Evolutionary conservation across 768 basidiomycete genomes (phyloP).

Genomic region (Gymnopilus dilepis): DNA sequence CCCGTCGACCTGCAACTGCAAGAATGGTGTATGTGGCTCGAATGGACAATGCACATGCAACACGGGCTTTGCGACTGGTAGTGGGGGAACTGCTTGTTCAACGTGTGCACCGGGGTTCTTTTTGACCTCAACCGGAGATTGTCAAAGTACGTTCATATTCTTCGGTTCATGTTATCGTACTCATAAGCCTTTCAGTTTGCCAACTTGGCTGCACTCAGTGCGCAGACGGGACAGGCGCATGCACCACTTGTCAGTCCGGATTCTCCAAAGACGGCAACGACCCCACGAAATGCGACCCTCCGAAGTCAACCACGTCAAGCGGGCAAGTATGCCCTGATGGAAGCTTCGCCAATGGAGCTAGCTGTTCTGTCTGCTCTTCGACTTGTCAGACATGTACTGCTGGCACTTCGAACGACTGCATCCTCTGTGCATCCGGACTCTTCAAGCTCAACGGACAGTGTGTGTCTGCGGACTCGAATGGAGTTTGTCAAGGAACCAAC

Average conservation of each 20-base stretch:
- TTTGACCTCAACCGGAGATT: slow-evolving; percentile 69
- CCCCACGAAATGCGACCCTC: slow-evolving; percentile 65
- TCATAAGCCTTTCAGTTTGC: slow-evolving; percentile 61
- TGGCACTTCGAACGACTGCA: slow-evolving; percentile 66
- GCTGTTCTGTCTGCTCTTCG: slow-evolving; percentile 64
- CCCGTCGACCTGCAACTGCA: slow-evolving; percentile 74
- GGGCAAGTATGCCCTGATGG: slow-evolving; percentile 68
- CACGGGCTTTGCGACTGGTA: slow-evolving; percentile 71
- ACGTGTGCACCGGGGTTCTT: slow-evolving; percentile 80
- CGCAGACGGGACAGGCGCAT: slow-evolving; percentile 65
- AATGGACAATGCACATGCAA: slow-evolving; percentile 77
- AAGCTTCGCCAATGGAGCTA: slow-evolving; percentile 57
- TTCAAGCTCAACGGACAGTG: slow-evolving; percentile 71
- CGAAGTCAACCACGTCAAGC: slow-evolving; percentile 52
- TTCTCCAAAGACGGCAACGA: slow-evolving; percentile 70
- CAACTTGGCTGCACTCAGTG: slow-evolving; percentile 77
- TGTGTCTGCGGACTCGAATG: slow-evolving; percentile 64
- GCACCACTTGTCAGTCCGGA: slow-evolving; percentile 70
- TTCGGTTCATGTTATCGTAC: slow-evolving; percentile 38
- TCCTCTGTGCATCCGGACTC: slow-evolving; percentile 64
- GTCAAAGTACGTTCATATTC: slow-evolving; percentile 67
- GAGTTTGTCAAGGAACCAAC: slow-evolving; percentile 70
- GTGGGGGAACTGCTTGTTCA: slow-evolving; percentile 77
- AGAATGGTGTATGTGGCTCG: slow-evolving; percentile 75
- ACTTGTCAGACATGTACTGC: slow-evolving; percentile 74